Percentiles rank a stretch among this genome's conserved stretches.
phyloP scores from a whole-genome alignment of 1,139 yeast species.

The Sugiyamaella sp. region DNA sequence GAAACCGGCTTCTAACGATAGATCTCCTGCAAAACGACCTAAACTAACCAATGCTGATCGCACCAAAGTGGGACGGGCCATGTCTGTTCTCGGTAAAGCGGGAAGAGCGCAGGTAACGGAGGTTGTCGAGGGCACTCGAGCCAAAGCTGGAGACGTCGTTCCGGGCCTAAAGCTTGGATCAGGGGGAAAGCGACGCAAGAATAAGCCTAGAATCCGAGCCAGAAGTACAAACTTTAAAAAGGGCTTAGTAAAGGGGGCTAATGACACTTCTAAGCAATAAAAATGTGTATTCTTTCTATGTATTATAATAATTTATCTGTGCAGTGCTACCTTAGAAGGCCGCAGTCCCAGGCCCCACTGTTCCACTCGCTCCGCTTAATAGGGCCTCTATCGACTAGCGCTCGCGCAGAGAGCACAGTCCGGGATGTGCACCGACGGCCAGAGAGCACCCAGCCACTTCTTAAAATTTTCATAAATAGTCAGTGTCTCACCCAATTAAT shows the following conservation, averaged over 20 bases:
- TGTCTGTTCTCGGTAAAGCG: conserved; percentile 72
- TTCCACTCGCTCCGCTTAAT: no score
- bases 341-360: no score
- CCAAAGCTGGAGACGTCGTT: conserved; percentile 59
- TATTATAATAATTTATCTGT: conserved; percentile 1
- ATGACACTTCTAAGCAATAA: neutral
- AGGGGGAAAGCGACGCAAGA: conserved; percentile 39
- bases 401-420: no score
- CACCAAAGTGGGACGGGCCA: conserved; percentile 81
- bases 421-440: no score
- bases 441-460: no score
- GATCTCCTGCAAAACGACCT: conserved; percentile 36
- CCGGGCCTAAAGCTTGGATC: conserved; percentile 18
- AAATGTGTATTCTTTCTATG: neutral
- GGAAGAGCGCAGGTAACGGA: conserved; percentile 65
- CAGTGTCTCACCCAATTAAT: no score
- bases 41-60: conserved; percentile 50
- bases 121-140: conserved; percentile 81
- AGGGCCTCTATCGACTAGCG: no score
- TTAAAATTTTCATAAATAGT: no score
- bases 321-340: no score
- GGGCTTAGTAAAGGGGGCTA: conserved; percentile 10
- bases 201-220: conserved; percentile 69
- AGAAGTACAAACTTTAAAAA: conserved; percentile 62
- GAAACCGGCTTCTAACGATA: conserved; percentile 31